Base-by-base conservation (phyloP, 2,329 filamentous ascomycete genomes). In the Exophiala lecanii-corni region DNA sequence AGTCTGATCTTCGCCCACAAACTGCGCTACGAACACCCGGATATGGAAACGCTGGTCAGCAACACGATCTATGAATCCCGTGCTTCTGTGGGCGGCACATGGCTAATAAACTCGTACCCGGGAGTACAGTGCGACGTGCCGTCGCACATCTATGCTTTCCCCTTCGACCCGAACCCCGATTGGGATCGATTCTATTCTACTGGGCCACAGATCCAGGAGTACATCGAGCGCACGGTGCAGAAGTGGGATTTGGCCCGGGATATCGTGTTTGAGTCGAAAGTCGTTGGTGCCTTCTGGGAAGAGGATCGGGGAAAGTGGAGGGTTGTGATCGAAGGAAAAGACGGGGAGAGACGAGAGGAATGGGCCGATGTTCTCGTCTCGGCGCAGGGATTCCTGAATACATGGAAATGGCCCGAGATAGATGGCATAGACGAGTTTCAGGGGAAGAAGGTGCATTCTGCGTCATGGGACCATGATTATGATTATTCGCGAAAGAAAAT, bases 121-220 rank as follows among this genome's bases (percentile, higher is more conserved):
- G 67, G 67, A 3, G 9, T 40, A 9, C 35, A 36, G 28, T 86
- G 82, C 51, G 81, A 86, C 58, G 76, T 86, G 12, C 79, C 82
- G 0, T 75, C 80, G 1, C 79, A 84, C 58, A 25, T 37, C 5
- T 49, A 49, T 36, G 40, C 35, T 6, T 48, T 44, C 17, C 41
- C 45, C 2, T 70, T 65, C 43, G 62, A 63, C 9, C 65, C 65
- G 2, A 68, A 68, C 25, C 63, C 63, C 2, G 58, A 67, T 23
- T 70, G 66, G 66, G 59, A 57, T 1, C 58, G 63, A 5, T 63
- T 66, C 25, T 70, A 66, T 40, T 63, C 66, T 4, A 56, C 53
- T 5, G 64, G 63, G 1, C 47, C 53, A 7, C 67, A 70, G 50
- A 70, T 71, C 28, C 58, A 59, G n/a, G 61, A 64, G n/a, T 71